Conservation (phyloP, 306 rosid species). For the Lathyrus aphaca region DNA sequence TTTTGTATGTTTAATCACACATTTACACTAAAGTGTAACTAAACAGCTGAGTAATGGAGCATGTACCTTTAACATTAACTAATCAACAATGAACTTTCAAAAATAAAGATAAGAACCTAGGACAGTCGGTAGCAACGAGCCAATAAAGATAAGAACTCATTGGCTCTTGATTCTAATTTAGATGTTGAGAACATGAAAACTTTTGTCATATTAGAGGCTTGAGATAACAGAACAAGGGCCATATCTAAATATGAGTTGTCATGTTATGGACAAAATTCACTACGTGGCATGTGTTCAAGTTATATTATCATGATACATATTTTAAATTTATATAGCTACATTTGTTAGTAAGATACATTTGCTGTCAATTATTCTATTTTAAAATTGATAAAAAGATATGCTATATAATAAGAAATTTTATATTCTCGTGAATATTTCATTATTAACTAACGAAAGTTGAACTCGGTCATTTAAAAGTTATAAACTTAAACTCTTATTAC, state of each 20-base stretch:
- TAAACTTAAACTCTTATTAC: no score
- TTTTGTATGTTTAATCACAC: no score
- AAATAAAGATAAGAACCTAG: not conserved
- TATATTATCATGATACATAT: conserved; percentile 34
- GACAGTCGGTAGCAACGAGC: not conserved
- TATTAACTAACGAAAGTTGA: no score
- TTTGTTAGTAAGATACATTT: not conserved
- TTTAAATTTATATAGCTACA: conserved; percentile 28
- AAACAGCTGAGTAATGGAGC: no score
- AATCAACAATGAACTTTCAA: not conserved
- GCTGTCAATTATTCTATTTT: no score
- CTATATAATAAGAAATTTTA: no score
- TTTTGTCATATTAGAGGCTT: conserved; percentile 38
- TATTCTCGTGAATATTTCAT: no score
- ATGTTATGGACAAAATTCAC: conserved; percentile 19
- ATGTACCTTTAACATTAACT: not conserved
- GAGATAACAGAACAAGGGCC: conserved; percentile 25
- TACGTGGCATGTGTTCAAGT: conserved; percentile 32
- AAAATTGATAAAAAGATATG: no score
- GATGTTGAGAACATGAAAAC: conserved; percentile 21
- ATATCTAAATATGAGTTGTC: conserved; percentile 35
- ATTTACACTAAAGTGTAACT: no score
- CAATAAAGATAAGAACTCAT: conserved; percentile 35
- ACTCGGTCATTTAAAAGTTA: no score
- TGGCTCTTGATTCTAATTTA: conserved; percentile 28